These are phyloP conservation scores for Rhodotorula sp. DNA, from an alignment of 1,284 basidiomycete species.

Conservation along the genomic window DNA sequence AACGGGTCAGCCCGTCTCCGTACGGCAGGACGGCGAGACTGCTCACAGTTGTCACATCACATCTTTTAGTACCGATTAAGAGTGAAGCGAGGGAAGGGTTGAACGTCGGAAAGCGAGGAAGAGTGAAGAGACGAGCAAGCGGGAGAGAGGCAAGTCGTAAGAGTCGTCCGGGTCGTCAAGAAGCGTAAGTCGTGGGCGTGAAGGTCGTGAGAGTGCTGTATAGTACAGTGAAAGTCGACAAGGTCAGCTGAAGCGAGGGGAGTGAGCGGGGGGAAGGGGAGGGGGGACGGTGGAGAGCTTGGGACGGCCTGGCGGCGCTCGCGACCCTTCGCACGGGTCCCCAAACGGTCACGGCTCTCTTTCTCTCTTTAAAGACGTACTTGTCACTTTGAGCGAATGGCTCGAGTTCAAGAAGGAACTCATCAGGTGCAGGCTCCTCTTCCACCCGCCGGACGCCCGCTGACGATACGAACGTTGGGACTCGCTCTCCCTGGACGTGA, in stretches of 20 bases:
- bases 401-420: no score
- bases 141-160: neutral
- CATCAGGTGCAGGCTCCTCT: neutral
- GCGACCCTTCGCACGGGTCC: neutral
- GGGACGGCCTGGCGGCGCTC: neutral
- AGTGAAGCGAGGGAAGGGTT: neutral
- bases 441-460: neutral
- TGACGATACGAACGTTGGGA: no score
- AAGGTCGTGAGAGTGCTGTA: neutral
- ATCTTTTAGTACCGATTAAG: neutral
- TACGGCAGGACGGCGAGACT: no score
- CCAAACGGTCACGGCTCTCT: no score
- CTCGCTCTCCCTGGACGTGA: no score
- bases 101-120: neutral
- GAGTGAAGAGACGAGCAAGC: neutral
- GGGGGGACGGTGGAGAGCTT: neutral
- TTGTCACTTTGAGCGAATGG: no score
- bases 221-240: no score
- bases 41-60: constrained; percentile 38
- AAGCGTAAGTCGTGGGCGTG: constrained; percentile 5
- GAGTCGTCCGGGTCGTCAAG: constrained; percentile 2
- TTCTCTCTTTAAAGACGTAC: neutral
- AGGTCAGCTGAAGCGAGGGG: neutral
- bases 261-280: neutral
- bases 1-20: no score